Conservation (phyloP, 1,139 yeast genomes). For the Casaregolazyma suthepensis region DNA sequence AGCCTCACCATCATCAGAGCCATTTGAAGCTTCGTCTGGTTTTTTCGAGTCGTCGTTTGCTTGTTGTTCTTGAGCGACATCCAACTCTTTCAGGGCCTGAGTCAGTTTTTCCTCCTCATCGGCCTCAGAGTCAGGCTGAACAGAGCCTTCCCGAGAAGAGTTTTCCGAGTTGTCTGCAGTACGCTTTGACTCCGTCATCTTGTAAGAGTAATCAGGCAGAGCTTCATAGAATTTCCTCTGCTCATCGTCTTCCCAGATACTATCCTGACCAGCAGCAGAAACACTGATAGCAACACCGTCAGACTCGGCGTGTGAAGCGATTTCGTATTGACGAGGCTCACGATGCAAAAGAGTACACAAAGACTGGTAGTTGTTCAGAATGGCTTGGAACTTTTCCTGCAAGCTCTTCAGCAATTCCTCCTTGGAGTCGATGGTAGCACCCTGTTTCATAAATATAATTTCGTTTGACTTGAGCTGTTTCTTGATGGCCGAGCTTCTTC, state of each 20-base stretch:
- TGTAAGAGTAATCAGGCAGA: conserved; percentile 33
- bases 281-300: conserved; percentile 24
- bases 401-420: conserved; percentile 40
- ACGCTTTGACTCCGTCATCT: conserved; percentile 1
- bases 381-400: conserved; percentile 39
- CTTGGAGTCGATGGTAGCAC: conserved; percentile 52
- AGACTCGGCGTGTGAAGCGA: conserved; percentile 21
- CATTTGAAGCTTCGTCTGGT: conserved; percentile 14
- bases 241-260: conserved; percentile 64
- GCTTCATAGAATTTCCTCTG: conserved; percentile 56
- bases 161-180: conserved; percentile 12
- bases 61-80: neutral
- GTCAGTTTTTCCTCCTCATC: conserved; percentile 16
- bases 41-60: conserved; percentile 6
- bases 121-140: conserved; percentile 50
- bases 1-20: conserved; percentile 5
- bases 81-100: conserved; percentile 12
- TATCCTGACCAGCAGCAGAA: conserved; percentile 16
- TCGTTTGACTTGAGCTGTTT: conserved; percentile 40
- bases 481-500: conserved; percentile 35
- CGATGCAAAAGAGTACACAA: conserved; percentile 42
- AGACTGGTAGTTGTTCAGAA: conserved; percentile 36
- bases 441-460: conserved; percentile 59
- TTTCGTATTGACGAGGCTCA: conserved; percentile 32
- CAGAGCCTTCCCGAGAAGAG: conserved; percentile 8